A percentile compares a stretch with the other conserved stretches of the same genome.
These are phyloP conservation scores for Eutypella sp. DNA, from an alignment of 2,329 filamentous ascomycete species.

Conservation along the genomic window DNA sequence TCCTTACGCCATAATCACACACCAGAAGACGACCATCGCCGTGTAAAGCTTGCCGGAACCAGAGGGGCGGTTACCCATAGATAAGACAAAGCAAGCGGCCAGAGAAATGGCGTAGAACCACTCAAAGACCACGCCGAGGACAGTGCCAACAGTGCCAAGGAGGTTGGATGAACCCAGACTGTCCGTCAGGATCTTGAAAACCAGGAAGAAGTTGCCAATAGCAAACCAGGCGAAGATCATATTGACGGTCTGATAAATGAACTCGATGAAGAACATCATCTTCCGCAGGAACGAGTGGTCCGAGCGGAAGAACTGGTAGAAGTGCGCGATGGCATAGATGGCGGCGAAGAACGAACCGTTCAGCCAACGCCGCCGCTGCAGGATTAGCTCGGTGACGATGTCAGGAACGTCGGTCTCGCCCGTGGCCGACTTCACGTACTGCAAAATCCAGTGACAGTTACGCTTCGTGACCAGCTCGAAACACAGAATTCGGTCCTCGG, in stretches of 20 bases:
- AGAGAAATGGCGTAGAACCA: slow-evolving; percentile 92
- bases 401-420: slow-evolving; percentile 97
- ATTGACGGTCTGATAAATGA: slow-evolving; percentile 88
- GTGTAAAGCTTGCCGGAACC: slow-evolving; percentile 93
- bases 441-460: slow-evolving; percentile 94
- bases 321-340: slow-evolving; percentile 90
- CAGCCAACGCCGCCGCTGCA: slow-evolving; percentile 93
- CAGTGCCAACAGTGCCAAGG: slow-evolving; percentile 69
- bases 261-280: slow-evolving; percentile 85
- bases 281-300: slow-evolving; percentile 86
- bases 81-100: slow-evolving; percentile 90
- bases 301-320: slow-evolving; percentile 92
- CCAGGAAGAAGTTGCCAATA: slow-evolving; percentile 97
- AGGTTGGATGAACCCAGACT: slow-evolving; percentile 68
- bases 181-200: slow-evolving; percentile 92
- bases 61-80: slow-evolving; percentile 89
- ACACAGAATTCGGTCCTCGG: slow-evolving; percentile 88
- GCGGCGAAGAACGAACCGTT: slow-evolving; percentile 98
- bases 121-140: slow-evolving; percentile 86
- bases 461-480: slow-evolving; percentile 97
- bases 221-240: slow-evolving; percentile 99
- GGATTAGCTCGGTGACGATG: slow-evolving; percentile 86
- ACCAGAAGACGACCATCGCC: slow-evolving; percentile 99
- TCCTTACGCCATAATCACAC: slow-evolving; percentile 80
- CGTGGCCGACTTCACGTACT: slow-evolving; percentile 96